These are phyloP conservation scores for Bipolaris bicolor DNA, from an alignment of 2,329 filamentous ascomycete species.

Conservation along the genomic window DNA sequence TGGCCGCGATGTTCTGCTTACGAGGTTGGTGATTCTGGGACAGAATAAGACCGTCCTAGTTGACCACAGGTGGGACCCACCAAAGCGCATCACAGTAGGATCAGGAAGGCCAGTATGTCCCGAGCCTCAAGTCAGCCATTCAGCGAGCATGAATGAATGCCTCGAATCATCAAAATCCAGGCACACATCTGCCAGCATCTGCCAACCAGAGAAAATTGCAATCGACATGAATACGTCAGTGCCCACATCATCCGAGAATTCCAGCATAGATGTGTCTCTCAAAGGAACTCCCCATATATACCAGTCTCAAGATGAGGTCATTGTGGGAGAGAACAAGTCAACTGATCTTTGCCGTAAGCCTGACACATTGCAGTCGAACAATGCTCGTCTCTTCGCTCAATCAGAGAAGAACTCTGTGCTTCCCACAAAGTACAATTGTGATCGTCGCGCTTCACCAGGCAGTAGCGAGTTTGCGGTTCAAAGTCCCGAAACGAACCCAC, in stretches of 20 bases:
- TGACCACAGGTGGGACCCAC: slow-evolving; percentile 25
- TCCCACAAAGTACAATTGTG: background rate
- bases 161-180: background rate
- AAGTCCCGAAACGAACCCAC: slow-evolving; percentile 25
- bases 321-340: background rate
- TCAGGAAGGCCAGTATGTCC: too few relatives aligned
- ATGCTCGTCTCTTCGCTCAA: background rate
- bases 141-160: background rate
- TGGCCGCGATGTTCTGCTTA: slow-evolving; percentile 11
- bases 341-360: background rate
- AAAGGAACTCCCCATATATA: background rate
- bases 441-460: slow-evolving; percentile 9
- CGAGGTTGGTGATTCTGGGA: slow-evolving; percentile 28
- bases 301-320: background rate
- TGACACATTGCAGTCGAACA: background rate
- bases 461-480: slow-evolving; percentile 22
- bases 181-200: background rate
- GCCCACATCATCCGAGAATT: background rate
- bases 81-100: slow-evolving; percentile 14
- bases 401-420: background rate
- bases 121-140: background rate
- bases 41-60: slow-evolving; percentile 21
- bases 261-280: background rate
- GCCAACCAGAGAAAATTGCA: background rate
- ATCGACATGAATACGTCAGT: background rate